These are phyloP conservation scores for Coniochaeta ligniaria DNA, from an alignment of 2,329 filamentous ascomycete species.

Conservation along the genomic window DNA sequence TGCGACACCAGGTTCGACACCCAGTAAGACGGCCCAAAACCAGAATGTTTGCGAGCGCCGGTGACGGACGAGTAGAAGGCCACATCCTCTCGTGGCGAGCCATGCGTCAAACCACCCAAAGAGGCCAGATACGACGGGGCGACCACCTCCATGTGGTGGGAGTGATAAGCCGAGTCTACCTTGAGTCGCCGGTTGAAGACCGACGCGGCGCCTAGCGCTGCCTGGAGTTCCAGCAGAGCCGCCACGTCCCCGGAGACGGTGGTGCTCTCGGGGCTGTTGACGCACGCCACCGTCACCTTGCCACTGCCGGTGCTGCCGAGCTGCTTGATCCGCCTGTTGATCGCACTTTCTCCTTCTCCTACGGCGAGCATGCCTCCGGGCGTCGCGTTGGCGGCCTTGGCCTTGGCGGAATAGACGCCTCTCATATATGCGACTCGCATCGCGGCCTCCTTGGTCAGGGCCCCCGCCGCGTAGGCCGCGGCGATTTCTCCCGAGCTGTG, in stretches of 20 bases:
- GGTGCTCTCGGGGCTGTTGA: conserved; percentile 16
- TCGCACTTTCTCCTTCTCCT: conserved; percentile 4
- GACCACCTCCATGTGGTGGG: conserved; percentile 20
- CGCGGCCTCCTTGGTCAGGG: conserved; percentile 8
- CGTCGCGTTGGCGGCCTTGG: not conserved
- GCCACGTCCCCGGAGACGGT: conserved; percentile 22
- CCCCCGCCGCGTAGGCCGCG: conserved; percentile 8
- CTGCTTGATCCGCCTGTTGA: conserved; percentile 6
- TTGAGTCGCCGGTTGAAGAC: conserved; percentile 19
- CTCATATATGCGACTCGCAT: conserved; percentile 4
- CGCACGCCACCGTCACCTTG: conserved; percentile 9
- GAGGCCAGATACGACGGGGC: conserved; percentile 6
- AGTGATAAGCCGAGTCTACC: conserved; percentile 27
- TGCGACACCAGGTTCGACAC: not conserved
- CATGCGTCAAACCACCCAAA: not conserved
- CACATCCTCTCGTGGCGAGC: not conserved
- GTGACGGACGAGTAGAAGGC: not conserved
- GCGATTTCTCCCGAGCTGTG: conserved; percentile 12
- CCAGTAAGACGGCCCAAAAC: not conserved
- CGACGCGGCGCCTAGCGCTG: conserved; percentile 10
- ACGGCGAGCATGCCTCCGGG: conserved; percentile 12
- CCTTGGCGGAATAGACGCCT: conserved; percentile 8
- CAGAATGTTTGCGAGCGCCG: not conserved
- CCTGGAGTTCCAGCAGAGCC: conserved; percentile 14
- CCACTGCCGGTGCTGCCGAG: conserved; percentile 6